Percentiles rank a stretch among this genome's conserved stretches.
Conservation (phyloP, 148 eudicot genomes). For the Polygonum aviculare region DNA sequence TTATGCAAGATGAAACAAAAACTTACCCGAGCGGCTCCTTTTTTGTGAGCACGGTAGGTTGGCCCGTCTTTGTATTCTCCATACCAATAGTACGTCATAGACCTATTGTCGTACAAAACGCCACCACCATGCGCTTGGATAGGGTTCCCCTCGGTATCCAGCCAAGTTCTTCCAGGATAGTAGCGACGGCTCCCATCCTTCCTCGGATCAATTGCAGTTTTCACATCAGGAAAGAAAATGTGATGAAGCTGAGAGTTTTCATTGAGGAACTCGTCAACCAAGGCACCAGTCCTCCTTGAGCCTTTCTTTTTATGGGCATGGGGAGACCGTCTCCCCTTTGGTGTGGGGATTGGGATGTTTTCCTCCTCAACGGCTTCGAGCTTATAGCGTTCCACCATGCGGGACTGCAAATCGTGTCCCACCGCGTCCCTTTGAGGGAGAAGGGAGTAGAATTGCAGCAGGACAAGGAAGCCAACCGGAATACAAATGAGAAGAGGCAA, state of each 20-base stretch:
- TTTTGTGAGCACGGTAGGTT: conserved; percentile 80
- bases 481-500: conserved; percentile 39
- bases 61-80: conserved; percentile 98
- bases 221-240: conserved; percentile 68
- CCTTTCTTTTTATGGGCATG: conserved; percentile 68
- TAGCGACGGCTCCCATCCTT: conserved; percentile 59
- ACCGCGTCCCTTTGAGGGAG: conserved; percentile 28
- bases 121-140: conserved; percentile 99
- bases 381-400: conserved; percentile 28
- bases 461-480: conserved; percentile 51
- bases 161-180: conserved; percentile 85
- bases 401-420: conserved; percentile 19
- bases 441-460: conserved; percentile 57
- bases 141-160: conserved; percentile 90
- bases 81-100: conserved; percentile 77
- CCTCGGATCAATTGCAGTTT: conserved; percentile 61
- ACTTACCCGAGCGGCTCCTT: conserved; percentile 84
- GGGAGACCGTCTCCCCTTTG: conserved; percentile 66
- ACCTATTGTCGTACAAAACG: conserved; percentile 55
- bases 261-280: conserved; percentile 89
- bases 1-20: background rate
- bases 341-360: conserved; percentile 68
- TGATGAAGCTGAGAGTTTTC: conserved; percentile 77
- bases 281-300: conserved; percentile 44
- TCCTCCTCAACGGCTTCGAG: conserved; percentile 81